These are phyloP conservation scores for Aristolochia fimbriata DNA, from an alignment of 164 flowering plant genomes.

Conservation along the genomic window DNA sequence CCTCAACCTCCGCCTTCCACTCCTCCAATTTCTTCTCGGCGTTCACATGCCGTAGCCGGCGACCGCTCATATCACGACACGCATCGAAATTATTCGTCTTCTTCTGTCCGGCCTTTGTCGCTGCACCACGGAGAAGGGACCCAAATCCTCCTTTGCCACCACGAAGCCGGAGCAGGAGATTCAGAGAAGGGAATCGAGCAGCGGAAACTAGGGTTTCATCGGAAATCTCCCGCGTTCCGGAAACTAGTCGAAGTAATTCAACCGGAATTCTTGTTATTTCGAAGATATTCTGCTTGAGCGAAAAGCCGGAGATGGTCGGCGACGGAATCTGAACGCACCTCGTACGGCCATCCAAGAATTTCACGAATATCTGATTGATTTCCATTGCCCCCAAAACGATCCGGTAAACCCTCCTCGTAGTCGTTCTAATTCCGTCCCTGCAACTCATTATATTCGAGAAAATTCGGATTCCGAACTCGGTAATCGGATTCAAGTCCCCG, in stretches of 20 bases:
- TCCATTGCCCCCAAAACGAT: slow-evolving; percentile 12
- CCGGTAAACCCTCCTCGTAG: too few species aligned
- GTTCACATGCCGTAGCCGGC: slow-evolving; percentile 84
- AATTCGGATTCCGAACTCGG: too few species aligned
- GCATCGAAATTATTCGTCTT: slow-evolving; percentile 97
- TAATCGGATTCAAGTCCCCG: too few species aligned
- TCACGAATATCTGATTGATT: slow-evolving; percentile 38
- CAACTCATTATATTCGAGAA: too few species aligned
- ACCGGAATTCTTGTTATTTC: slow-evolving; percentile 37
- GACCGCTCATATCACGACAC: slow-evolving; percentile 93
- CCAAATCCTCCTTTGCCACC: slow-evolving; percentile 99
- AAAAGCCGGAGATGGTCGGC: slow-evolving; percentile 21
- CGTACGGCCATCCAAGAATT: slow-evolving; percentile 44
- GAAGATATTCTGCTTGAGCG: slow-evolving; percentile 27
- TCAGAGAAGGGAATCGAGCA: slow-evolving; percentile 26
- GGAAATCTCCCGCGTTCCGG: slow-evolving; percentile 20
- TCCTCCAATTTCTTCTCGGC: slow-evolving; percentile 95
- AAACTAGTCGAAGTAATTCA: slow-evolving; percentile 31
- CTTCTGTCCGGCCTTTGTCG: slow-evolving; percentile 96
- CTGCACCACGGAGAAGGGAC: slow-evolving; percentile 88
- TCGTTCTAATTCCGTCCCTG: too few species aligned
- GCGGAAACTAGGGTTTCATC: slow-evolving; percentile 19
- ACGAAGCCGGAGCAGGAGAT: slow-evolving; percentile 36
- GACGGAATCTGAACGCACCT: slow-evolving; percentile 28
- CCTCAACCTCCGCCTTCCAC: slow-evolving; percentile 78